Evolutionary conservation across 2,329 filamentous ascomycete genomes (phyloP), one percentile per base, ranked within the genome.

Genomic region (Amylocarpus encephaloides): DNA sequence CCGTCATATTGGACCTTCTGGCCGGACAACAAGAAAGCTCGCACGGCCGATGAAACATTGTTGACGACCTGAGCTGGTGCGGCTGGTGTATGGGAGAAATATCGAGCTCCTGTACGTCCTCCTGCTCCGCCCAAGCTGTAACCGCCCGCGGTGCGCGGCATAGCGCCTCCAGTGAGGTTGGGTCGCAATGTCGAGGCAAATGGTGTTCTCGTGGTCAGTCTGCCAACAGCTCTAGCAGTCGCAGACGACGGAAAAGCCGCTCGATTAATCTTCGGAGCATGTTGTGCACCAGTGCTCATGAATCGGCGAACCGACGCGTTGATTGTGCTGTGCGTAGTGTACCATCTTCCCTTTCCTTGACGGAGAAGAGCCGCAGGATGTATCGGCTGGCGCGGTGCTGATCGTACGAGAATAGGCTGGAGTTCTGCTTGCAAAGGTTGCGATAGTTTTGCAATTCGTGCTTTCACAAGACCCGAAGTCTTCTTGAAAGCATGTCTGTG

Each of bases 11-110:
- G 86, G 9, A 86, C 84, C 67, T 91, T 93, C 63, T 95, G 83
- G 0, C 93, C 93, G 0, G 87, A 90, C n/a, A 95, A 76, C 71
- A 88, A 85, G 70, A 98, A 96, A 11, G 90, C 91, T 48, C 93
- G 83, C 63, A 97, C 84, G 5, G 90, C 93, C 60, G 90, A 84
- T 11, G 89, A 95, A n/a, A 96, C 92, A 69, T 95, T 95, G 68
- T 93, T 86, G 46, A 97, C 80, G 42, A 97, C 89, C 67, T 97
- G 88, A 1, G 91, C 89, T 35, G 89, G 90, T 6, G 85, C 81
- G 9, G 88, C 85, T 1, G 92, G 89, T 1, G 83, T 80, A 70
- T 96, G 91, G 1, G 89, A 94, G 71, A 97, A 97, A 73, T 92
- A 92, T 58, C 92, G 80, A 19, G 83, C 82, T 58, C 86, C 82